Conservation (phyloP, 192 early-diverging fungal species). For the Rhizoclosmatium sp. region DNA sequence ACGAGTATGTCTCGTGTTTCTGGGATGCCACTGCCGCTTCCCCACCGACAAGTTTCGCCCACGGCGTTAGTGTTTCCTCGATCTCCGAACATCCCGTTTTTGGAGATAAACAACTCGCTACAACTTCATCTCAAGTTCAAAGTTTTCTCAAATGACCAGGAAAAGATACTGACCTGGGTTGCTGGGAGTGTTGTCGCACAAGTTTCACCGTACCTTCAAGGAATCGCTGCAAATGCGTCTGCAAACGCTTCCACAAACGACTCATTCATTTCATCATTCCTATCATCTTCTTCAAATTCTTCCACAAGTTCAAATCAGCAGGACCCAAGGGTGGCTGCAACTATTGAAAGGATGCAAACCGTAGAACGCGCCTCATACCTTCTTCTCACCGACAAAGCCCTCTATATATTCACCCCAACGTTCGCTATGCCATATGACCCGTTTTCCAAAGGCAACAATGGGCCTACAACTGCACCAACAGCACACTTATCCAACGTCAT, state of each 20-base stretch:
- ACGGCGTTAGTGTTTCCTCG: constrained; percentile 31
- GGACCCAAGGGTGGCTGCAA: neutral
- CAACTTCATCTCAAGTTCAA: constrained; percentile 57
- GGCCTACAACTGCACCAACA: neutral
- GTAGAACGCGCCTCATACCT: constrained; percentile 53
- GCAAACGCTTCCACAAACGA: neutral
- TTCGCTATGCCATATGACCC: constrained; percentile 52
- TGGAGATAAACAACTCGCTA: constrained; percentile 54
- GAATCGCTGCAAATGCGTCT: constrained; percentile 19
- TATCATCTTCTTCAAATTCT: neutral
- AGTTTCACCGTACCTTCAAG: constrained; percentile 42
- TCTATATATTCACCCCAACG: constrained; percentile 56
- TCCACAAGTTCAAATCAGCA: neutral
- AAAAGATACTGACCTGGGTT: constrained; percentile 56
- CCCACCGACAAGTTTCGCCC: neutral
- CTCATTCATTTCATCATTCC: constrained; percentile 1
- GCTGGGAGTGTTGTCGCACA: constrained; percentile 49
- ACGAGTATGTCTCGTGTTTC: constrained; percentile 4
- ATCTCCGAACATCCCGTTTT: constrained; percentile 58
- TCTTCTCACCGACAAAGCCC: constrained; percentile 48
- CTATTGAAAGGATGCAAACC: constrained; percentile 36
- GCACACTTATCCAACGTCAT: constrained; percentile 32
- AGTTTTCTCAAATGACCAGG: constrained; percentile 47
- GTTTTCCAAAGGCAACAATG: neutral
- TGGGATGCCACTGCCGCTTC: neutral